A percentile compares a stretch with the other conserved stretches of the same genome.
Conservation (phyloP, 2,329 filamentous ascomycete genomes). For the Fusarium compactum region DNA sequence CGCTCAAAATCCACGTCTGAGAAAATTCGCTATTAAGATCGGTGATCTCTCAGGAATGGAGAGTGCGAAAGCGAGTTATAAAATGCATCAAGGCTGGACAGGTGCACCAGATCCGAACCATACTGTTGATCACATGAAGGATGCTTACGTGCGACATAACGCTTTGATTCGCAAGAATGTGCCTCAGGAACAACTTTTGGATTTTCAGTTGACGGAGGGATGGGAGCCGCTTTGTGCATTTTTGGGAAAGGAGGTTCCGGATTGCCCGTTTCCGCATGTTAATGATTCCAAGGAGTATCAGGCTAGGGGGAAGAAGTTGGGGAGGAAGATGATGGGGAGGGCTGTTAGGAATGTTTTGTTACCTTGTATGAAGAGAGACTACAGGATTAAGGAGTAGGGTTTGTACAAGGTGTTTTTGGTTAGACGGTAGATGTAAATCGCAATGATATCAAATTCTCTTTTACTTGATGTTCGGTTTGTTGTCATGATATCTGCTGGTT, state of each 20-base stretch:
- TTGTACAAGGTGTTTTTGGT: background rate
- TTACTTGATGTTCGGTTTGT: background rate
- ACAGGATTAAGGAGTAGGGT: background rate
- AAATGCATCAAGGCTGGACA: constrained; percentile 29
- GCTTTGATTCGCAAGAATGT: constrained; percentile 41
- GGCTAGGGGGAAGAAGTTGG: background rate
- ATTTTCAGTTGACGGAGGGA: constrained; percentile 47
- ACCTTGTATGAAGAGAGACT: background rate
- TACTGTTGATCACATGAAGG: constrained; percentile 16
- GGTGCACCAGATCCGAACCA: constrained; percentile 2
- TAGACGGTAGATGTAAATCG: background rate
- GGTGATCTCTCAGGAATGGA: background rate
- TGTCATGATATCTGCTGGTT: background rate
- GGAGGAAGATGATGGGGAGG: constrained; percentile 3
- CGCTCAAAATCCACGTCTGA: background rate
- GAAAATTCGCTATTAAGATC: background rate
- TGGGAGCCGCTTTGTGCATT: constrained; percentile 53
- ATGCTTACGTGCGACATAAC: constrained; percentile 48
- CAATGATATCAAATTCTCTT: background rate
- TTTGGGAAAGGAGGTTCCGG: constrained; percentile 49
- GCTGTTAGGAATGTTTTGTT: constrained; percentile 4
- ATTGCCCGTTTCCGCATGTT: constrained; percentile 45
- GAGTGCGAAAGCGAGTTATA: constrained; percentile 5
- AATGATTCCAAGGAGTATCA: constrained; percentile 42
- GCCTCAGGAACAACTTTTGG: constrained; percentile 44